Evolutionary conservation across 129 eudicot genomes (phyloP), one percentile per base, ranked within the genome.

Genomic region (Helichrysum umbraculigerum): DNA sequence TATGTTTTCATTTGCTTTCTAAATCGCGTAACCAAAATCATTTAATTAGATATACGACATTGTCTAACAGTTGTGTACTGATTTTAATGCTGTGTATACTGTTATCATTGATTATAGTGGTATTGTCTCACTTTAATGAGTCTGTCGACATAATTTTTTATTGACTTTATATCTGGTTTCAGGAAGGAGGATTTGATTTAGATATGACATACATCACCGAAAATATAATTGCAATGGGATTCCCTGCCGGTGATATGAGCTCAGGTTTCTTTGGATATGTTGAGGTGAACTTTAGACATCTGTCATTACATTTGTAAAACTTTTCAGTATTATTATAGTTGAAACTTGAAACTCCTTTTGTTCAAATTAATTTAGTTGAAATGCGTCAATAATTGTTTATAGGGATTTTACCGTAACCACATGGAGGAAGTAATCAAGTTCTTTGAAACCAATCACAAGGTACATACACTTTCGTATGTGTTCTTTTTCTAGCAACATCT

Each of bases 191-290:
- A 81, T 94, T 91, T 75, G 98, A 94, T 87, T 82, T 94, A 70
- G 98, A 94, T 78, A 86, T 94, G 98, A 91, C 98, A 20, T 94
- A 94, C 78, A 91, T 94, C 76, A 94, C 98, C 0, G 98, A 94
- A 85, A 94, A 94, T 81, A 89, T 94, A 29, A 91, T 94, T 84
- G 98, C 98, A 35, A 94, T 94, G 98, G 98, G 98, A 73, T 94
- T 94, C 76, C 98, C 98, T 76, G 98, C 98, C 47, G 98, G 98
- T 78, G 98, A 94, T 74, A 87, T 89, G 96, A 94, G 98, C 83
- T 94, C 98, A 52, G 98, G 98, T 5, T 89, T 94, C 81, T 89
- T 94, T 70, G 96, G 98, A 51, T 94, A 93, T 74, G 85, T 93
- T 67, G 98, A 88, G 88, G 93, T 84, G 61, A 73, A 75, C 64